Evolutionary conservation across 495 filamentous ascomycete genomes (phyloP), one percentile per base, ranked within the genome.

Genomic region (Penicillium simplicissimum): DNA sequence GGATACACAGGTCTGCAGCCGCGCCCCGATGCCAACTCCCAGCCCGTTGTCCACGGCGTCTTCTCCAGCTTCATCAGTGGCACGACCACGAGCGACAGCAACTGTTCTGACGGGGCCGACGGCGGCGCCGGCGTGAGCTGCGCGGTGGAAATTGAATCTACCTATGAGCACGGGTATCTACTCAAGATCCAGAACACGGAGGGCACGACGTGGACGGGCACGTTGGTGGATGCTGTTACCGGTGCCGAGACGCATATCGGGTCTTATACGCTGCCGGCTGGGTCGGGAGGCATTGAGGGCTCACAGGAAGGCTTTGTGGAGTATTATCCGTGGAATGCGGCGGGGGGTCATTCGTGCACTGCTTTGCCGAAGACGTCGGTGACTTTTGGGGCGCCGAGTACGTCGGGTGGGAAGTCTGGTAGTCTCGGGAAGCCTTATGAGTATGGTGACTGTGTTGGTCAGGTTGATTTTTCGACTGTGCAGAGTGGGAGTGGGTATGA

Each of bases 1-100:
- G 71, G 71, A n/a, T 73, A 73, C 63, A 71, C 68, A 3, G 71
- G 68, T 9, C 64, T 73, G 11, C 71, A 73, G 35, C 71, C 71
- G 4, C 64, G 67, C 40, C 43, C 59, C 33, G 52, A 61, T 21
- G 25, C 34, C 0, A 25, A 42, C 38, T 65, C 61, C 19, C 21
- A 56, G 10, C 57, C 63, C 42, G 54, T 72, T 45, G 37, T 74
- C 38, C 71, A 74, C 64, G 71, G 58, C 23, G 71, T 60, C 4
- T 74, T 74, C 65, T 70, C 67, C 35, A 74, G 71, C 62, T 74
- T 72, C 51, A 55, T 72, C 10, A 40, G 34, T 0, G 71, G 71
- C 5, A 66, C 68, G 1, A 68, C 65, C 17, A 63, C 58, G 13
- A 42, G 11, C 19, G 61, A 67, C 21, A 35, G 35, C 2, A 70